Evolutionary conservation across 805 yeast genomes (phyloP), one percentile per base, ranked within the genome.

Genomic region (Ogataea nitratoaversa): DNA sequence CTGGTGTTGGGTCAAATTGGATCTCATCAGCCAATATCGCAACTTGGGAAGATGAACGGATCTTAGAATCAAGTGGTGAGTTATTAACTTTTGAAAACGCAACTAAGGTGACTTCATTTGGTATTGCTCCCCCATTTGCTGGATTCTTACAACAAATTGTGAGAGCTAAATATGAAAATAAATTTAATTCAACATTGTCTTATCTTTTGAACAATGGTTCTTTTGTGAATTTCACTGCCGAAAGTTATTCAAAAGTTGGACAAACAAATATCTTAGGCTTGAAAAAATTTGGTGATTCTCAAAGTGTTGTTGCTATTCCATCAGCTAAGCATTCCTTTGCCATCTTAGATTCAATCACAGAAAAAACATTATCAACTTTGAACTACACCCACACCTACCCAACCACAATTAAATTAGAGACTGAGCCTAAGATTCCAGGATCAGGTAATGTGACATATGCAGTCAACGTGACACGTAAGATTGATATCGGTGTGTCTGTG

Each of bases 1-100:
- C 59, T 53, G 74, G 54, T 23, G 52, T 68, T 35, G 76, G 76
- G 1, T 65, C 71, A 17, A 76, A 78, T 54, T 81, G 88, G 88
- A 70, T 79, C 34, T 60, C 78, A 13, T 63, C 81, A 20, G 84
- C 79, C 11, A 75, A 71, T 44, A 50, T 81, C 24, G 64, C 74
- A 30, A 63, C 77, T 16, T 81, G 79, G 74, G 81, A 78, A 55
- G 67, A 68, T 38, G 48, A 54, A 2, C 47, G 62, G 11, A 66
- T 79, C 22, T 60, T 49, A 9, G 52, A 54, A 16, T 60, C 72
- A 29, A 37, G 50, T 5, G 82, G 82, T 42, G 56, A 60, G 9
- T 47, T 74, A 1, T 27, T 54, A 1, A 28, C 48, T 4, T 47
- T 46, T 39, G 59, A 54, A 19, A 65, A 63, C 43, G 35, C 58